Evolutionary conservation across 2,329 filamentous ascomycete genomes (phyloP).

Genomic region (Fusarium chlamydosporum): DNA sequence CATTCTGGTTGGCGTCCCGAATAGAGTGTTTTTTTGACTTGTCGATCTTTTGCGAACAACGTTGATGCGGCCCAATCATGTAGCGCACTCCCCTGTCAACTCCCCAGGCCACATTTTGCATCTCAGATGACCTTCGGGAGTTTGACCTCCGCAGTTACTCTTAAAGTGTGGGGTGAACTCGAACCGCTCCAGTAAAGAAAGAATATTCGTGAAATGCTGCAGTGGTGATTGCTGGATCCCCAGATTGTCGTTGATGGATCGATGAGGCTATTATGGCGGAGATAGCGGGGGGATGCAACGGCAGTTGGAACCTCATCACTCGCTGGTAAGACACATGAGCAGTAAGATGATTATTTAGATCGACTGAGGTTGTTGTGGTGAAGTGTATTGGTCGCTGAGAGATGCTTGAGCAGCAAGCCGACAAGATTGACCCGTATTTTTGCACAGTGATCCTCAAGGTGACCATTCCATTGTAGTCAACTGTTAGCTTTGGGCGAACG

Average conservation of each 20-base stretch:
- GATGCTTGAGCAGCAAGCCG: too few species aligned
- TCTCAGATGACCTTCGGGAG: conserved; percentile 10
- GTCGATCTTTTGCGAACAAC: conserved; percentile 3
- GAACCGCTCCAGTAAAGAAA: conserved; percentile 31
- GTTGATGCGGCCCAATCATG: conserved; percentile 37
- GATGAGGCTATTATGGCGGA: neutral
- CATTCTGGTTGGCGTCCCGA: conserved; percentile 11
- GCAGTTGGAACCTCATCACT: accelerated
- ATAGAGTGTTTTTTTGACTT: neutral
- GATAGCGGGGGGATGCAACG: neutral
- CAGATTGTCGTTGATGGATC: neutral
- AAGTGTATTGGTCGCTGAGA: too few species aligned
- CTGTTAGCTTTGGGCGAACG: too few species aligned
- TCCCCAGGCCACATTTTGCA: conserved; percentile 5
- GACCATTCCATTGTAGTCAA: too few species aligned
- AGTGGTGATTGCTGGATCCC: neutral
- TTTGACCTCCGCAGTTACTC: conserved; percentile 5
- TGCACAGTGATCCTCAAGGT: too few species aligned
- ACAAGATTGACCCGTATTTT: too few species aligned
- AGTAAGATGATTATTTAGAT: too few species aligned
- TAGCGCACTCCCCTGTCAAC: neutral
- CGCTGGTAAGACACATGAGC: neutral
- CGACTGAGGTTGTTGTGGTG: too few species aligned
- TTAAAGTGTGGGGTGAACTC: conserved; percentile 4
- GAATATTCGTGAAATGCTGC: too few species aligned